Percentiles rank a stretch among this genome's conserved stretches.
These are phyloP conservation scores for Barbarea vulgaris DNA, from an alignment of 345 rosid genomes.

Conservation along the genomic window DNA sequence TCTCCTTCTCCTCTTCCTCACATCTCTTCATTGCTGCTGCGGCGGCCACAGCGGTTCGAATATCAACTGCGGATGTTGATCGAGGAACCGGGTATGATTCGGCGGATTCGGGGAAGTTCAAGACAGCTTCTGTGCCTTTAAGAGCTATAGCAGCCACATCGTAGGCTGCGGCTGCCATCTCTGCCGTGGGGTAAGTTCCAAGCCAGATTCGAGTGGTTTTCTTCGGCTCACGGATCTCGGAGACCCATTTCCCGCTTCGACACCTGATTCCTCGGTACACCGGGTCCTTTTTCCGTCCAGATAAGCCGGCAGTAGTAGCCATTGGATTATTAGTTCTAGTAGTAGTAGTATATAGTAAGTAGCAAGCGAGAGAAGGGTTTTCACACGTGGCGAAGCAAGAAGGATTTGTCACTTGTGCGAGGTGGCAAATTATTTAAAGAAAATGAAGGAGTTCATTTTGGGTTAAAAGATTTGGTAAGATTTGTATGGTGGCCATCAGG, in stretches of 20 bases:
- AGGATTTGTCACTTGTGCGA: constrained; percentile 20
- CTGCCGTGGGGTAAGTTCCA: constrained; percentile 76
- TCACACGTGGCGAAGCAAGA: constrained; percentile 36
- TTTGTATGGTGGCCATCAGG: constrained; percentile 40
- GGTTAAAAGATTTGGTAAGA: constrained; percentile 36
- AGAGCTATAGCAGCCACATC: constrained; percentile 89
- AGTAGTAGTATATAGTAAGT: background rate
- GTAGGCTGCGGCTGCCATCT: constrained; percentile 91
- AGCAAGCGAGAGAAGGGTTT: constrained; percentile 15
- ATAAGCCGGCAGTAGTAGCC: constrained; percentile 36
- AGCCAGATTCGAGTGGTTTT: constrained; percentile 93
- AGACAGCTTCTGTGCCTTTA: constrained; percentile 62
- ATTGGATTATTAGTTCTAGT: background rate
- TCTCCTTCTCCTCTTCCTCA: constrained; percentile 12
- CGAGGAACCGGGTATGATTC: constrained; percentile 61
- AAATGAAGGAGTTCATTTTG: constrained; percentile 10
- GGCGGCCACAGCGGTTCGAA: constrained; percentile 60
- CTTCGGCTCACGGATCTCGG: constrained; percentile 88
- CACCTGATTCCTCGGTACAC: constrained; percentile 67
- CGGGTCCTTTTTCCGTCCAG: constrained; percentile 51
- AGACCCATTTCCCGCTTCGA: constrained; percentile 90
- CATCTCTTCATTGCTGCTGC: constrained; percentile 56
- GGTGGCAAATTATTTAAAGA: constrained; percentile 12
- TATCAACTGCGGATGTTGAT: constrained; percentile 60
- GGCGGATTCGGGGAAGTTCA: constrained; percentile 67